Base-by-base conservation (phyloP, 345 rosid genomes). In the Combretum micranthum region DNA sequence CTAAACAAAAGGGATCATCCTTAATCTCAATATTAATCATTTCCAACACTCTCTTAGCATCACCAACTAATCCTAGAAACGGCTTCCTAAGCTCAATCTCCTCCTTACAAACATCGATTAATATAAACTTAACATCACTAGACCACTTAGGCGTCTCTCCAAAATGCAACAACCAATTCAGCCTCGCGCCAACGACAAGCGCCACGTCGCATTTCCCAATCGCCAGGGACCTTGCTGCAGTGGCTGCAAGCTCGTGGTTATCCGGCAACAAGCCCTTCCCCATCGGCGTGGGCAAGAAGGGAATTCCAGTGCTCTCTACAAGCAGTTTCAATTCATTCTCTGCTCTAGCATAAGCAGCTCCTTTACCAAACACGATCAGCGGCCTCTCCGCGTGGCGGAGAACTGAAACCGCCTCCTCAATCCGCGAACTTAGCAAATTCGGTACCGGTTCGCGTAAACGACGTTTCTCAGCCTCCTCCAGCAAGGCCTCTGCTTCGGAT, bases 221-320 rank as follows among this genome's bases (percentile, higher is more conserved):
- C 3, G 94, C 97, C 5, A 93, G 86, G 4, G 99, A 93, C 80
- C 97, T 85, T 14, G 99, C 97, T 5, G 97, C 99, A 20, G 79
- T 83, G 3, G 96, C 95, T 0, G 95, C 93, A 16, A 93, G 79
- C 59, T 80, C 84, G 66, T 93, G 99, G 2, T 86, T 72, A 67
- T 93, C 99, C 12, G 93, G 83, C 72, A 93, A 68, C 77, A 93
- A 59, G n/a, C 99, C 99, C 76, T 93, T 93, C 25, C 99, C 99
- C 99, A 89, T 89, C 1, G 99, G 97, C 20, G 99, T 89, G 0
- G 99, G 97, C 68, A 89, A 67, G 68, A 93, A 93, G 0, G 99
- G 99, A 45, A 89, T 83, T 44, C 96, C 90, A 1, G 94, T 87
- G 14, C 60, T 66, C 49, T 87, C 92, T 42, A 93, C 85, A 6